A percentile compares a stretch with the other conserved stretches of the same genome.
Conservation (phyloP, 73 alveolate species). For the Tetrahymena thermophila region DNA sequence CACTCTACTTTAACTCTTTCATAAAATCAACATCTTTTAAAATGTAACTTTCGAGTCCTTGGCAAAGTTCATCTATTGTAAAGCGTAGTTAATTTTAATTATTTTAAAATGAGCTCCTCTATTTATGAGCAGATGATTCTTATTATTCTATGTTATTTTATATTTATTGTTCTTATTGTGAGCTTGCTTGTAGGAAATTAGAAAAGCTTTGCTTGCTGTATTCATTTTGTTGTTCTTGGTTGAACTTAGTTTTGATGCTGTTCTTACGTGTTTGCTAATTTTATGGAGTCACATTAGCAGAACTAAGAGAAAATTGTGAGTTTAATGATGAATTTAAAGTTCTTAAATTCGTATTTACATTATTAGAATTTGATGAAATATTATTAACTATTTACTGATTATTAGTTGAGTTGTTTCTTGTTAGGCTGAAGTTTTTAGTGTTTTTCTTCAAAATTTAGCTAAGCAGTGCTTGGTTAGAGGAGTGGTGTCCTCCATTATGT, state of each 20-base stretch:
- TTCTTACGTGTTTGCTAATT: neutral
- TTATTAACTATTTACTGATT: no score
- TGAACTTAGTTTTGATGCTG: neutral
- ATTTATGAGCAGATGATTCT: neutral
- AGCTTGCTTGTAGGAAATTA: neutral
- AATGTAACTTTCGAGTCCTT: neutral
- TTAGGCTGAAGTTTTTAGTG: neutral
- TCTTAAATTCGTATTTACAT: neutral
- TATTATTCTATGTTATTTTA: neutral
- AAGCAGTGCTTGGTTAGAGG: neutral
- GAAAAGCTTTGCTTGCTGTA: neutral
- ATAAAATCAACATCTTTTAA: neutral
- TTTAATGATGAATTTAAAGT: neutral
- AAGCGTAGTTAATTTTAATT: neutral
- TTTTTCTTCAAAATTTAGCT: neutral
- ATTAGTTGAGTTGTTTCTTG: neutral
- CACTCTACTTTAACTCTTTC: neutral
- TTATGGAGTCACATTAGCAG: neutral
- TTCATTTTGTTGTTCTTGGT: neutral
- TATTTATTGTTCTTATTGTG: neutral
- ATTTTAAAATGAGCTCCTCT: neutral
- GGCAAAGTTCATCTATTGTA: neutral
- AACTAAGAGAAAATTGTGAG: neutral
- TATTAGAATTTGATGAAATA: neutral
- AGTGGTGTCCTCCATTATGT: neutral